A percentile compares a stretch with the other conserved stretches of the same genome.
Conservation (phyloP, 345 rosid genomes). For the Aquilaria malaccensis region DNA sequence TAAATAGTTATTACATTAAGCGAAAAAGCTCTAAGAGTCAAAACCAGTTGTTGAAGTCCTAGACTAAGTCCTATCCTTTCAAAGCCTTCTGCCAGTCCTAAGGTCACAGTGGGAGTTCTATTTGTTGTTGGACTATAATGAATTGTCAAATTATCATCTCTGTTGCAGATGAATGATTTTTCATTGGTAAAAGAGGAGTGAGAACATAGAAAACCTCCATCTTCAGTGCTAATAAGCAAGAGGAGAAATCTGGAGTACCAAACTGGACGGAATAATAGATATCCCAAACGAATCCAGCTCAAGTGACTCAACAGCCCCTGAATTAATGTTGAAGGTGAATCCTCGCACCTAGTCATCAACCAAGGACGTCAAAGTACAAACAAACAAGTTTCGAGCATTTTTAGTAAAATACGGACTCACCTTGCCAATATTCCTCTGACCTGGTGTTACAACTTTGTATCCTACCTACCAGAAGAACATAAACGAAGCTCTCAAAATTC, state of each 20-base stretch:
- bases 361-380: not conserved
- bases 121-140: no score
- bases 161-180: no score
- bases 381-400: not conserved
- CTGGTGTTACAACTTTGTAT: conserved; percentile 68
- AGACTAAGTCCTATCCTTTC: no score
- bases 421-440: conserved; percentile 60
- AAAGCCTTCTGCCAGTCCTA: no score
- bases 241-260: conserved; percentile 38
- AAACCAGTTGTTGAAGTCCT: no score
- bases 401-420: conserved; percentile 22
- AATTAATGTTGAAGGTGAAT: conserved; percentile 65
- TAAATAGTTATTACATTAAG: not conserved
- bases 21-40: not conserved
- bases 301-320: conserved; percentile 71
- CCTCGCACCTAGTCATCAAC: conserved; percentile 57
- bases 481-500: conserved; percentile 16
- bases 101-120: no score
- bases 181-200: no score
- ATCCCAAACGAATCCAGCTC: conserved; percentile 90
- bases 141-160: no score
- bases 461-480: conserved; percentile 61
- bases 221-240: not conserved
- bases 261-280: conserved; percentile 79
- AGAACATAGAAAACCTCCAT: no score